phyloP scores from a whole-genome alignment of 23 red algal genomes.

The Cyanidium caldarium region DNA sequence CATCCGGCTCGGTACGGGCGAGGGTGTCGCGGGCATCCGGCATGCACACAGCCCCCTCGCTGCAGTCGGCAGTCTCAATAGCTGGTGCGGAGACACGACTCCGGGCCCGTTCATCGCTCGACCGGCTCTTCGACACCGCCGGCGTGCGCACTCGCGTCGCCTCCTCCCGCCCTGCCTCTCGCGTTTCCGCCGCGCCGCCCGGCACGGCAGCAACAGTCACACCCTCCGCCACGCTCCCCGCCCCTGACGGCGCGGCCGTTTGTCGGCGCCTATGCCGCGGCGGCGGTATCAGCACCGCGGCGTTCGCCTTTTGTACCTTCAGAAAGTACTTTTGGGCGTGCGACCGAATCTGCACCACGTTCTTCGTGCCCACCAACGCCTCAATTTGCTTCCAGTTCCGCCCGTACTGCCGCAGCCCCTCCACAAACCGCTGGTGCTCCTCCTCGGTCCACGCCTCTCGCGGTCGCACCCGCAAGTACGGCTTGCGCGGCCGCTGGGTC shows the following conservation, averaged over 20 bases:
- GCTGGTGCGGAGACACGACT: too few relatives aligned
- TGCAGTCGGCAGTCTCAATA: too few relatives aligned
- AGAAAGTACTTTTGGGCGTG: conserved; percentile 95
- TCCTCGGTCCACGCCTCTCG: conserved; percentile 75
- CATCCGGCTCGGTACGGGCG: too few relatives aligned
- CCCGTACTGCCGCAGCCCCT: conserved; percentile 69
- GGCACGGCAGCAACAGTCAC: not conserved
- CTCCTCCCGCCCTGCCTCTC: not conserved
- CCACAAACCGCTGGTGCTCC: conserved; percentile 74
- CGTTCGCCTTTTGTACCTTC: conserved; percentile 66
- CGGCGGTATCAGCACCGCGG: conserved; percentile 53
- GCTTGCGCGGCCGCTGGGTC: conserved; percentile 39
- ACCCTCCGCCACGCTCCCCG: not conserved
- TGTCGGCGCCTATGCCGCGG: conserved; percentile 47
- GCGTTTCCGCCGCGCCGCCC: not conserved
- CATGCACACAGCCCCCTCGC: too few relatives aligned
- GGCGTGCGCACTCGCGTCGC: not conserved
- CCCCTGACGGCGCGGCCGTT: conserved; percentile 13
- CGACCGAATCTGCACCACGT: conserved; percentile 64
- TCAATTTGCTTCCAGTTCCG: conserved; percentile 82
- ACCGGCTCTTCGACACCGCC: not conserved
- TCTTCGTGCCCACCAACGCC: conserved; percentile 59
- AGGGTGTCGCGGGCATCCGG: too few relatives aligned
- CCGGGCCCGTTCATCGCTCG: not conserved
- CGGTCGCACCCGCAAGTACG: conserved; percentile 48